phyloP scores from a whole-genome alignment of 2,329 filamentous ascomycete genomes.

The Aspergillus calidoustus region DNA sequence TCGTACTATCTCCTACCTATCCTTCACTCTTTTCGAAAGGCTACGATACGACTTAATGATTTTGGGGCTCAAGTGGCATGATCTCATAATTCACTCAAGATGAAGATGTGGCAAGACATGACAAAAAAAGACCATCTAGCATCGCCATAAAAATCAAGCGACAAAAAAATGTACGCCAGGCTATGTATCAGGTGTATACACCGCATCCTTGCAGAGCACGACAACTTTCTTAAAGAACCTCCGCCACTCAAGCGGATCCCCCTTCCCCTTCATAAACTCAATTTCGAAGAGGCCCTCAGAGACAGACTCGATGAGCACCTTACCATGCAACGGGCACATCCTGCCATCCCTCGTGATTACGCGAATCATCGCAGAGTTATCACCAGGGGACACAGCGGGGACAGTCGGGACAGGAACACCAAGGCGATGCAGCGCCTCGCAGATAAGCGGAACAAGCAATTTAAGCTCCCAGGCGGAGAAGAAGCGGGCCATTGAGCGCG shows the following conservation, averaged over 20 bases:
- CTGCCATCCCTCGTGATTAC: slow-evolving; percentile 70
- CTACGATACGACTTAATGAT: background rate
- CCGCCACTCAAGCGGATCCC: slow-evolving; percentile 95
- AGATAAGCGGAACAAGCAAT: slow-evolving; percentile 78
- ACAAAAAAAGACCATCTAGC: background rate
- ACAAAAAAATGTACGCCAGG: background rate
- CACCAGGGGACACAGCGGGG: slow-evolving; percentile 50
- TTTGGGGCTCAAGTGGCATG: background rate
- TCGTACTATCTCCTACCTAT: background rate
- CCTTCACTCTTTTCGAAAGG: background rate
- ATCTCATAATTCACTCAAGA: background rate
- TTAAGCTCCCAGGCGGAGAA: slow-evolving; percentile 78
- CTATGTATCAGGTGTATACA: slow-evolving; percentile 64
- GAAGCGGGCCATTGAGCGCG: slow-evolving; percentile 87
- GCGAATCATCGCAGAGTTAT: slow-evolving; percentile 66
- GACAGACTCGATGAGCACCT: slow-evolving; percentile 50
- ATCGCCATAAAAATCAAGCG: background rate
- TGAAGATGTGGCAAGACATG: background rate
- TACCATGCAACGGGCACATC: slow-evolving; percentile 49
- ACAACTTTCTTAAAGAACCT: slow-evolving; percentile 97
- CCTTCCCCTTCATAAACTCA: slow-evolving; percentile 90
- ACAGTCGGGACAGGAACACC: slow-evolving; percentile 72
- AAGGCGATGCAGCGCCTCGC: slow-evolving; percentile 80
- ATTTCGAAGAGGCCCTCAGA: slow-evolving; percentile 75
- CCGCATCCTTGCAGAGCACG: slow-evolving; percentile 81